Base-by-base conservation (phyloP, 495 filamentous ascomycete genomes). In the Gamarada debralockiae region DNA sequence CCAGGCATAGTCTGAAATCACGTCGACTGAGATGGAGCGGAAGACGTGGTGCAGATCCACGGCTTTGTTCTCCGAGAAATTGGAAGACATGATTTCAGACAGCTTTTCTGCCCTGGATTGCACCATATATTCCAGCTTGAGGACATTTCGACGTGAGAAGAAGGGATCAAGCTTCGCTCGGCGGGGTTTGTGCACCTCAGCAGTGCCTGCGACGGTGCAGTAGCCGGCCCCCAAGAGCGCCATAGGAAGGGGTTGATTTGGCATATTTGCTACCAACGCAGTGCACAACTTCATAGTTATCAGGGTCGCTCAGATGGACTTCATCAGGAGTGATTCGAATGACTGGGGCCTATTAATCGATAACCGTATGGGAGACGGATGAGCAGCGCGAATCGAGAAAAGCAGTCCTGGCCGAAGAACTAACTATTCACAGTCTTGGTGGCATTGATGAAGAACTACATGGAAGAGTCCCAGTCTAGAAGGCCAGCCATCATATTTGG, bases 311-410 rank as follows among this genome's bases (percentile, higher is more conserved):
- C n/a, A 78, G 65, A 25, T 75, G 73, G 4, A 83, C 53, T 51
- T 81, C 77, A 17, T 67, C 38, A 0, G 79, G 79, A 15, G 67
- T 73, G 29, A 81, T 66, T 6, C 79, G 70, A 20, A 81, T 59
- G 33, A 81, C 73, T 1, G 78, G 75, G 17, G 41, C 55, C 52
- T 8, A 13, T 39, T 4, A 39, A 39, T 39, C n/a, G 14, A 20
- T 39, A n/a, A 15, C 4, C 37, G 3, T 39, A 4, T 6, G 37
- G 18, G n/a, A 39, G n/a, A n/a, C n/a, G n/a, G n/a, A n/a, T n/a
- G n/a, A n/a, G n/a, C n/a, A n/a, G n/a, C n/a, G n/a, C n/a, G n/a
- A n/a, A n/a, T n/a, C n/a, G n/a, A n/a, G n/a, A n/a, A n/a, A n/a
- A n/a, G n/a, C n/a, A n/a, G n/a, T n/a, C n/a, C n/a, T n/a, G n/a